Evolutionary conservation across 164 flowering plant species (phyloP).

Genomic region (Vitis cinerea): DNA sequence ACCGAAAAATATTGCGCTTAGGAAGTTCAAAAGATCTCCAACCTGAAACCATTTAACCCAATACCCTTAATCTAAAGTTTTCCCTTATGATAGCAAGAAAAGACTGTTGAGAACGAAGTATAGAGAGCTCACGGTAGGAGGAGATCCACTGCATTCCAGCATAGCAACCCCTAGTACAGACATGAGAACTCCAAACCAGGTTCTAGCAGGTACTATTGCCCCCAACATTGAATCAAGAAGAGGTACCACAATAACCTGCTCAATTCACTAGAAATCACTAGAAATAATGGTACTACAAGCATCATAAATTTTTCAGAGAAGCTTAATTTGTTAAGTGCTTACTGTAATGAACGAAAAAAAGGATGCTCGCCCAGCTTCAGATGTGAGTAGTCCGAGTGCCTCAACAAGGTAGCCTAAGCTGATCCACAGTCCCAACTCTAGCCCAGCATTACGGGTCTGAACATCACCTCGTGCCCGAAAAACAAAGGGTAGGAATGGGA

Average conservation of each 20-base stretch:
- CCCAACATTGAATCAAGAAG: constrained; percentile 81
- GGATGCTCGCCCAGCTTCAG: constrained; percentile 93
- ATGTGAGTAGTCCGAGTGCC: constrained; percentile 74
- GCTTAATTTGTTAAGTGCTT: constrained; percentile 14
- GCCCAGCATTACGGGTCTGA: constrained; percentile 64
- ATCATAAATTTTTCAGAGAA: no score
- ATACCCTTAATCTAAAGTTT: not conserved
- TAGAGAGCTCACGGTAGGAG: constrained; percentile 48
- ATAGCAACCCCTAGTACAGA: constrained; percentile 66
- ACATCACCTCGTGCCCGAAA: constrained; percentile 48
- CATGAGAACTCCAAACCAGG: constrained; percentile 83
- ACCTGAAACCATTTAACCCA: constrained; percentile 40
- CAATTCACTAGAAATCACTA: constrained; percentile 9
- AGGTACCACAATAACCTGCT: constrained; percentile 74
- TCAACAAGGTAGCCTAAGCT: constrained; percentile 84
- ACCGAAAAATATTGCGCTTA: constrained; percentile 87
- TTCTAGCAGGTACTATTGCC: constrained; percentile 57
- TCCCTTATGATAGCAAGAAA: not conserved
- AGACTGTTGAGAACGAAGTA: not conserved
- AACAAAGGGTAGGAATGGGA: constrained; percentile 73
- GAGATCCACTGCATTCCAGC: constrained; percentile 93
- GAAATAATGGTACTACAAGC: no score
- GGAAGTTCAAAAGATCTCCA: constrained; percentile 78
- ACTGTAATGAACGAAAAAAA: constrained; percentile 79
- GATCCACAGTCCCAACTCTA: constrained; percentile 85